These are phyloP conservation scores for Pseudophaeomoniella oleicola DNA, from an alignment of 2,329 filamentous ascomycete genomes.

Conservation along the genomic window DNA sequence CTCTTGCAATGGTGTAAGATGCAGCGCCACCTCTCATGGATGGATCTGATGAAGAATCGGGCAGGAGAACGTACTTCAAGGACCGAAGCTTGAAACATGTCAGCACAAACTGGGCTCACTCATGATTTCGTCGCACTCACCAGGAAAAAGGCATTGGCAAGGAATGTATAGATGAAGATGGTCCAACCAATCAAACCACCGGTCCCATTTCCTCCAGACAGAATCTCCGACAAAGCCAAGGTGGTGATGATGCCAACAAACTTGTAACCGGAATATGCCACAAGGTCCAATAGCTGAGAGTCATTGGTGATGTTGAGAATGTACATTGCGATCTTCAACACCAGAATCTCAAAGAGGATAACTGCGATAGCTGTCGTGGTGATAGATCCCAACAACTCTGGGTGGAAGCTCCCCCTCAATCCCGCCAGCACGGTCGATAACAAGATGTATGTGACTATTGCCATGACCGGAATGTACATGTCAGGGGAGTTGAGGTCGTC, in stretches of 20 bases:
- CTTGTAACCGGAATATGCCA: conserved; percentile 97
- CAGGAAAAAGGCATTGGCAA: conserved; percentile 89
- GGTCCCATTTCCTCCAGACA: conserved; percentile 66
- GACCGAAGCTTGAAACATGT: conserved; percentile 58
- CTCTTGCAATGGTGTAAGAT: conserved; percentile 56
- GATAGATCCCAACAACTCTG: conserved; percentile 80
- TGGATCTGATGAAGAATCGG: conserved; percentile 57
- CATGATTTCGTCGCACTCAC: conserved; percentile 37
- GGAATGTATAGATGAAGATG: conserved; percentile 80
- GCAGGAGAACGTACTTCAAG: conserved; percentile 86
- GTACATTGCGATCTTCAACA: conserved; percentile 84
- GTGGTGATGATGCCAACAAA: conserved; percentile 94
- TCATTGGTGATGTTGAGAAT: conserved; percentile 87
- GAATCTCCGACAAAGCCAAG: conserved; percentile 60
- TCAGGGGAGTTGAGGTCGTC: conserved; percentile 97
- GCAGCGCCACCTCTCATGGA: conserved; percentile 44
- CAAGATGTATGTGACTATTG: conserved; percentile 91
- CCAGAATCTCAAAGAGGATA: conserved; percentile 75
- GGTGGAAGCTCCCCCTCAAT: conserved; percentile 79
- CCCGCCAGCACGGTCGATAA: conserved; percentile 83
- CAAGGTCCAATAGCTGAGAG: conserved; percentile 79
- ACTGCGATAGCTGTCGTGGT: conserved; percentile 72
- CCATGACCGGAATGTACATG: conserved; percentile 99
- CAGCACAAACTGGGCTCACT: conserved; percentile 2
- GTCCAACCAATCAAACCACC: conserved; percentile 80